A percentile compares a stretch with the other conserved stretches of the same genome.
Conservation (phyloP, 163 green algal genomes). For the Scenedesmus sp. region DNA sequence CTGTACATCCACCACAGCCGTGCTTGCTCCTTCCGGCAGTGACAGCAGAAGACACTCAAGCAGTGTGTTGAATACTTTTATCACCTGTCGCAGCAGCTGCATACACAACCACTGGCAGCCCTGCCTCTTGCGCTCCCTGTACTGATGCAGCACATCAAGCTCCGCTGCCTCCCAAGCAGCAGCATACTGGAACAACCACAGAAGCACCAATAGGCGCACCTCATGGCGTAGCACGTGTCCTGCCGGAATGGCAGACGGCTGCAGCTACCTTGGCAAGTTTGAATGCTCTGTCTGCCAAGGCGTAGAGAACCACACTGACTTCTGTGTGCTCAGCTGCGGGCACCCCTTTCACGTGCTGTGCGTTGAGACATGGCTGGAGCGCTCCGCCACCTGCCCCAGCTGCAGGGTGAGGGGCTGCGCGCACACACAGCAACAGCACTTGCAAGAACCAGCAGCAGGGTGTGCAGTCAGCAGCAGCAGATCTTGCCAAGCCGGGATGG, state of each 20-base stretch:
- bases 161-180: too few relatives aligned
- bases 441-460: too few relatives aligned
- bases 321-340: conserved; percentile 17
- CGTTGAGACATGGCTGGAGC: conserved; percentile 31
- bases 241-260: conserved; percentile 1
- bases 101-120: neutral
- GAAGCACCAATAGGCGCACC: too few relatives aligned
- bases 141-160: neutral
- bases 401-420: conserved; percentile 15
- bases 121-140: neutral
- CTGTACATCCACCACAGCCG: neutral
- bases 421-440: neutral
- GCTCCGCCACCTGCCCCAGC: conserved; percentile 27
- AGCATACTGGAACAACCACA: neutral
- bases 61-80: too few relatives aligned
- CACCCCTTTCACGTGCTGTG: conserved; percentile 34
- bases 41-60: too few relatives aligned
- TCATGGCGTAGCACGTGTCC: neutral
- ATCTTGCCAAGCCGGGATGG: too few relatives aligned
- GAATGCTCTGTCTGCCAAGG: conserved; percentile 44
- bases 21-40: too few relatives aligned
- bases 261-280: conserved; percentile 4
- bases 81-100: too few relatives aligned
- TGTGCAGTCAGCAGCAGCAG: too few relatives aligned
- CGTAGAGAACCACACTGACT: neutral